These are phyloP conservation scores for Xylaria cubensis DNA, from an alignment of 495 filamentous ascomycete genomes.

Conservation along the genomic window DNA sequence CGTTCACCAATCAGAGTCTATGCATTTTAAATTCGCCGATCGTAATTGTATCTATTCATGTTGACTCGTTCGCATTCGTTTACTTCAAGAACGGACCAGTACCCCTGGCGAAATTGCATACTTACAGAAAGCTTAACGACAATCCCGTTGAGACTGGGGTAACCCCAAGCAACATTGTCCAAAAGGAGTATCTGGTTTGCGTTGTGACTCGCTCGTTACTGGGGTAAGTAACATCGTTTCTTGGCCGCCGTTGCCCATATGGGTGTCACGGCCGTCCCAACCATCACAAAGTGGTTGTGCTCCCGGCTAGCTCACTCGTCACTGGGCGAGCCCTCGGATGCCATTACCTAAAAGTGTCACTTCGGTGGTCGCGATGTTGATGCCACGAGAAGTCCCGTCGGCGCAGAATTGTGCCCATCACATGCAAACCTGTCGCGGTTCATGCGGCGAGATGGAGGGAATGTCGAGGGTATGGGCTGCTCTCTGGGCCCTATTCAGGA, in stretches of 20 bases:
- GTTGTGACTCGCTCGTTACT: neutral
- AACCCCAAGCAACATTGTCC: slow-evolving; percentile 15
- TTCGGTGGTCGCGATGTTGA: neutral
- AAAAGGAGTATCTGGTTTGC: slow-evolving; percentile 2
- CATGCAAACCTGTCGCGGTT: slow-evolving; percentile 13
- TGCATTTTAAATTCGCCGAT: slow-evolving; percentile 1
- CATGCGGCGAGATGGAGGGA: neutral
- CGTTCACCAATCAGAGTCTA: neutral
- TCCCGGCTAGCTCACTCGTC: neutral
- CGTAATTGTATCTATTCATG: neutral
- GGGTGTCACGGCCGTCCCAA: neutral
- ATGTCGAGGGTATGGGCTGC: neutral
- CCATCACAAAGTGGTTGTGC: neutral
- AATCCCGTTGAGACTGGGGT: slow-evolving; percentile 2
- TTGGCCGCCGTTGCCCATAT: neutral
- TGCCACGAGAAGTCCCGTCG: neutral
- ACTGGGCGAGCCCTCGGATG: neutral
- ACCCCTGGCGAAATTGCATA: neutral
- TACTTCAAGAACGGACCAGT: neutral
- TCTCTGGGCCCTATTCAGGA: neutral
- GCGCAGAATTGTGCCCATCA: slow-evolving; percentile 19
- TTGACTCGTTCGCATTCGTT: slow-evolving; percentile 13
- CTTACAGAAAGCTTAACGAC: neutral
- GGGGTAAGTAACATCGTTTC: slow-evolving; percentile 8
- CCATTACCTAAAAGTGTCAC: slow-evolving; percentile 24